phyloP scores from a whole-genome alignment of 1,284 basidiomycete genomes.

The Austroboletus novae-zelandiae region DNA sequence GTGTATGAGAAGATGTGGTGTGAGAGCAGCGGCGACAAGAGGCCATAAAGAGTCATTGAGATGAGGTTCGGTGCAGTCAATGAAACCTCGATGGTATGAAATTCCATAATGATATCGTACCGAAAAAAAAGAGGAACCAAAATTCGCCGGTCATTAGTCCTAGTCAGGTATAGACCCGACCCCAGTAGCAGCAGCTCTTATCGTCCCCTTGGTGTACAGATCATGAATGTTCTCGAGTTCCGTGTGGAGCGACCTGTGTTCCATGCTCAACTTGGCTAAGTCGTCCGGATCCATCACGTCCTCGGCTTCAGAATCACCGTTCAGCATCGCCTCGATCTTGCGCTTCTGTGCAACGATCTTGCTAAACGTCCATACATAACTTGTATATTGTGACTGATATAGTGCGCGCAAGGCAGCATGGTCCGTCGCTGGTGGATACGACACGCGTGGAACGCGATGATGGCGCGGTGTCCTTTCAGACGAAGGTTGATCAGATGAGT shows the following conservation, averaged over 20 bases:
- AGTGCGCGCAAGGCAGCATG: conserved; percentile 47
- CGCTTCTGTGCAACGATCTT: conserved; percentile 47
- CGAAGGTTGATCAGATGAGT: conserved; percentile 26
- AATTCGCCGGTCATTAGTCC: background rate
- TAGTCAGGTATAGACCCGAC: conserved; percentile 10
- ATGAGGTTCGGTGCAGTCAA: too few relatives aligned
- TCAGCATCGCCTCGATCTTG: conserved; percentile 41
- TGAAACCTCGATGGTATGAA: too few relatives aligned
- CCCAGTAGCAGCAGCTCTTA: background rate
- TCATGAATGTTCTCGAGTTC: conserved; percentile 49
- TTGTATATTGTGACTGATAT: conserved; percentile 49
- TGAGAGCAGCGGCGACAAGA: too few relatives aligned
- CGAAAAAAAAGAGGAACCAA: too few relatives aligned
- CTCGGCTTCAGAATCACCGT: conserved; percentile 34
- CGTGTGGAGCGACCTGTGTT: conserved; percentile 41
- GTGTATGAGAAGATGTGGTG: too few relatives aligned
- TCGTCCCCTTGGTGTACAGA: conserved; percentile 28
- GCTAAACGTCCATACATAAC: conserved; percentile 48
- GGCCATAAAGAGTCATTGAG: too few relatives aligned
- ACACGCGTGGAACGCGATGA: conserved; percentile 23
- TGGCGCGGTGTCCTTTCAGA: conserved; percentile 16
- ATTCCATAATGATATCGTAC: too few relatives aligned
- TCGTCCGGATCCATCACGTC: conserved; percentile 56
- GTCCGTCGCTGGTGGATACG: conserved; percentile 44
- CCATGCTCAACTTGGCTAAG: conserved; percentile 41